Conservation (phyloP, 805 yeast species). For the Isabelozyma gotoi region DNA sequence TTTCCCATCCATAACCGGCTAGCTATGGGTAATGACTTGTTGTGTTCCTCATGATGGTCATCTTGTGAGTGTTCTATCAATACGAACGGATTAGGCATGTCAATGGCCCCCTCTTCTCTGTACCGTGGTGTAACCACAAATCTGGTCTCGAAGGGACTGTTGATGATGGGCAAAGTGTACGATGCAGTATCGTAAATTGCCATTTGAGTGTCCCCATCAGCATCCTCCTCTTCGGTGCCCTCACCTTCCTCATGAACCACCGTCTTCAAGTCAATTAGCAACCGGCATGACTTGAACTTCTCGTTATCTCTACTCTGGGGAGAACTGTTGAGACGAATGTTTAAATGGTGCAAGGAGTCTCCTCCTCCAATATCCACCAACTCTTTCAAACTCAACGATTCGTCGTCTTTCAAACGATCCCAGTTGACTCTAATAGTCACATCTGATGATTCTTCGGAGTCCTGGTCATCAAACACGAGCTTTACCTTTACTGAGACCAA, state of each 20-base stretch:
- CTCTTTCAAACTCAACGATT: constrained; percentile 24
- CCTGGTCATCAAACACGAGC: constrained; percentile 9
- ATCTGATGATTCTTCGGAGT: constrained; percentile 9
- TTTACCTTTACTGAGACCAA: constrained; percentile 19
- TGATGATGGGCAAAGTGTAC: constrained; percentile 21
- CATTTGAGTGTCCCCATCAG: constrained; percentile 10
- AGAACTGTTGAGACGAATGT: constrained; percentile 20
- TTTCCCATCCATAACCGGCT: constrained; percentile 31
- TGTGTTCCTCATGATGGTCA: constrained; percentile 9
- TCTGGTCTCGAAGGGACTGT: constrained; percentile 19
- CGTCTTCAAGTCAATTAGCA: constrained; percentile 22
- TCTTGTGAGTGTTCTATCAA: constrained; percentile 10
- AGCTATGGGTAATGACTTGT: constrained; percentile 28
- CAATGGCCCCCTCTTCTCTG: constrained; percentile 21
- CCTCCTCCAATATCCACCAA: constrained; percentile 7
- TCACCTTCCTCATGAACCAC: constrained; percentile 9
- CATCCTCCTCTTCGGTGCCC: constrained; percentile 11
- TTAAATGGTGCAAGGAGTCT: constrained; percentile 12
- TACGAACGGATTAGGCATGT: constrained; percentile 39
- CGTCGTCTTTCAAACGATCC: constrained; percentile 41
- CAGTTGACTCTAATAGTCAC: constrained; percentile 25
- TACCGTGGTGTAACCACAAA: constrained; percentile 25
- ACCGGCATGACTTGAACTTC: constrained; percentile 6
- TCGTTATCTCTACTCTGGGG: constrained; percentile 8
- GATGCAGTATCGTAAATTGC: constrained; percentile 23